Base-by-base conservation (phyloP, 2,329 filamentous ascomycete genomes). In the Penicillium polonicum region DNA sequence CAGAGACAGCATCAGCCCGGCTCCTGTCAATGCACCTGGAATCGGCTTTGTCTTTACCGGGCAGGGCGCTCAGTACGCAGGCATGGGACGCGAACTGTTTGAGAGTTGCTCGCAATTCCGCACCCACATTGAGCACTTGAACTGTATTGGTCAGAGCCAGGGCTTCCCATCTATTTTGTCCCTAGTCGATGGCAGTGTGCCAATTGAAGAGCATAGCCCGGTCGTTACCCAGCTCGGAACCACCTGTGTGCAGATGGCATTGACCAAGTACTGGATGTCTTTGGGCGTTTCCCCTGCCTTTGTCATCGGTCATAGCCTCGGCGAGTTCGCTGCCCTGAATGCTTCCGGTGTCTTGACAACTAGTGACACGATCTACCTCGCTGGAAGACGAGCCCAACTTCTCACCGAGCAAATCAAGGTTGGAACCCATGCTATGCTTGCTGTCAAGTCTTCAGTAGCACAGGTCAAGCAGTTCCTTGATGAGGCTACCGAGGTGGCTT, bases 361-460 rank as follows among this genome's bases (percentile, higher is more conserved):
- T 1, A 65, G 55, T 33, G 76, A 78, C 52, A 67, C 71, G 0
- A 69, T 93, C 55, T 87, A 86, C 62, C 79, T 92, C 1, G 88
- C 92, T 21, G 89, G 89, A 39, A 73, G 78, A 25, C 68, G 78
- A 5, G 77, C 77, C 12, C 68, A 74, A 44, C 68, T 80, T 1
- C 70, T 80, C 12, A 71, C 73, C 27, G 66, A 74, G 46, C 70
- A 72, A 55, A 78, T 76, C 59, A 66, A 73, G 13, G 64, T 71
- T 41, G 76, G 74, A 50, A 79, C 76, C 3, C 76, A 79, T 52
- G 70, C 75, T 2, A 80, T 80, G 78, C 67, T 80, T 17, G 76
- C 77, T 35, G 70, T 79, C 8, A 73, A 74, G 57, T 72, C 74
- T 4, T 72, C 75, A 6, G 65, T 75, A 15, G 66, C 68, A 31